Evolutionary conservation across 768 basidiomycete species (phyloP).

Genomic region (Auriscalpium microsporum): DNA sequence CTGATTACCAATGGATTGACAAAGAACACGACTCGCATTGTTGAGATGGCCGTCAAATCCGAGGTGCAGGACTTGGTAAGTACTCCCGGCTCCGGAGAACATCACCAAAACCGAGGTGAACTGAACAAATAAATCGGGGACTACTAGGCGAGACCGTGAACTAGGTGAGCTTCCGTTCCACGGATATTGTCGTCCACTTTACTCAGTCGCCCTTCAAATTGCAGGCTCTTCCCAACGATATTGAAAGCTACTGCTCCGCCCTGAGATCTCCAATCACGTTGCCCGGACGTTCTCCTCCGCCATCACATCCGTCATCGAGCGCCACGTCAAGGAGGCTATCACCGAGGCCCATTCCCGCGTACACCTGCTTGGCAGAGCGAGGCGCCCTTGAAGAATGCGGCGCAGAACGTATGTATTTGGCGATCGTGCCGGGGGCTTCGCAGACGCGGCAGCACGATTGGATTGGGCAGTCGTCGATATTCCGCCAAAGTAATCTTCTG

Average conservation of each 20-base stretch:
- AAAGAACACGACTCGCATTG: slow-evolving; percentile 80
- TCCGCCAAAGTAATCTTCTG: too few species aligned
- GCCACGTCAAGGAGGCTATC: slow-evolving; percentile 74
- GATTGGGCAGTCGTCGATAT: too few species aligned
- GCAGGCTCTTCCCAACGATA: slow-evolving; percentile 68
- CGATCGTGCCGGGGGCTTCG: too few species aligned
- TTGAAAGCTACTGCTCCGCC: slow-evolving; percentile 70
- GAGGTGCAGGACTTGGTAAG: slow-evolving; percentile 80
- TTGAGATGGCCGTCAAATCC: slow-evolving; percentile 80
- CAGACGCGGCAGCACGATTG: too few species aligned
- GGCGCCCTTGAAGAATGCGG: slow-evolving; percentile 22
- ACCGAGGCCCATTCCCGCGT: slow-evolving; percentile 66
- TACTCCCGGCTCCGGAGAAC: slow-evolving; percentile 71
- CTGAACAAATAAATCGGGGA: slow-evolving; percentile 71
- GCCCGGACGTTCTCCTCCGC: slow-evolving; percentile 64
- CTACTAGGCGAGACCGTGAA: slow-evolving; percentile 74
- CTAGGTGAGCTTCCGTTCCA: slow-evolving; percentile 38
- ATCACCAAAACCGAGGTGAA: slow-evolving; percentile 80
- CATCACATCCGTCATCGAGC: slow-evolving; percentile 68
- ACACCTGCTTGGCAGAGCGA: slow-evolving; percentile 74
- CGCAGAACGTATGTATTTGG: too few species aligned
- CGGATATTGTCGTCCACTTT: too few species aligned
- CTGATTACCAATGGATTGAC: slow-evolving; percentile 81
- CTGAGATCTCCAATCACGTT: slow-evolving; percentile 71
- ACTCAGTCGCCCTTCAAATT: slow-evolving; percentile 3